Conservation (phyloP, 257 asterid genomes). For the Solanum megistacrolobum region DNA sequence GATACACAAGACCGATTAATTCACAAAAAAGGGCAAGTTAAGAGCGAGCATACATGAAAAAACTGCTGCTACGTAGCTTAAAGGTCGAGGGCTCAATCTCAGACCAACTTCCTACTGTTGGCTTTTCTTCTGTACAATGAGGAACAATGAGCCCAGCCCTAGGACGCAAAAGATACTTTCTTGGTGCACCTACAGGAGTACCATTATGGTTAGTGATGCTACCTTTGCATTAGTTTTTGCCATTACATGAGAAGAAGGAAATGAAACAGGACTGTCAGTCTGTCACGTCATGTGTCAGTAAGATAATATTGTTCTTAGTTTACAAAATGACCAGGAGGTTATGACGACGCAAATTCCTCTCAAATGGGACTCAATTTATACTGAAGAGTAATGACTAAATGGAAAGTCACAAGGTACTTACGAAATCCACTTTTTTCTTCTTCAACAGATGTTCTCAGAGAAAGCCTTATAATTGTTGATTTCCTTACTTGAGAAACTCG, state of each 20-base stretch:
- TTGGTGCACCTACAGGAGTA: slow-evolving; percentile 49
- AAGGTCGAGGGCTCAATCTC: slow-evolving; percentile 70
- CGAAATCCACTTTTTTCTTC: slow-evolving; percentile 45
- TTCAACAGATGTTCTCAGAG: slow-evolving; percentile 61
- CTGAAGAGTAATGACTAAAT: not conserved
- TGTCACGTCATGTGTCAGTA: not conserved
- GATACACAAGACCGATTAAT: not conserved
- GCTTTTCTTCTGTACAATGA: slow-evolving; percentile 57
- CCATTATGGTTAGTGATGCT: not conserved
- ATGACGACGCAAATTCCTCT: not conserved
- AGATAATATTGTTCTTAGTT: not conserved
- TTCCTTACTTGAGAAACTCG: slow-evolving; percentile 51
- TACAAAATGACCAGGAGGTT: not conserved
- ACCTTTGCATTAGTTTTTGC: not conserved
- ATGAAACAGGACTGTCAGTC: not conserved
- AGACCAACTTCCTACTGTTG: slow-evolving; percentile 71
- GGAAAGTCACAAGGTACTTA: slow-evolving; percentile 22
- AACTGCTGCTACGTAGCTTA: slow-evolving; percentile 78
- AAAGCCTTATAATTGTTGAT: slow-evolving; percentile 72
- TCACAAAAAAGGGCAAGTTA: not conserved
- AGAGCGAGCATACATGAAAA: slow-evolving; percentile 57
- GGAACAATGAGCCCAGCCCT: slow-evolving; percentile 79
- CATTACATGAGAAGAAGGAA: not conserved
- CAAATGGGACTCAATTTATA: not conserved
- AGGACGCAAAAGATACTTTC: slow-evolving; percentile 63